Percentiles rank a stretch among this genome's conserved stretches.
These are phyloP conservation scores for Monosporascus sp. DNA, from an alignment of 2,329 filamentous ascomycete genomes.

Conservation along the genomic window DNA sequence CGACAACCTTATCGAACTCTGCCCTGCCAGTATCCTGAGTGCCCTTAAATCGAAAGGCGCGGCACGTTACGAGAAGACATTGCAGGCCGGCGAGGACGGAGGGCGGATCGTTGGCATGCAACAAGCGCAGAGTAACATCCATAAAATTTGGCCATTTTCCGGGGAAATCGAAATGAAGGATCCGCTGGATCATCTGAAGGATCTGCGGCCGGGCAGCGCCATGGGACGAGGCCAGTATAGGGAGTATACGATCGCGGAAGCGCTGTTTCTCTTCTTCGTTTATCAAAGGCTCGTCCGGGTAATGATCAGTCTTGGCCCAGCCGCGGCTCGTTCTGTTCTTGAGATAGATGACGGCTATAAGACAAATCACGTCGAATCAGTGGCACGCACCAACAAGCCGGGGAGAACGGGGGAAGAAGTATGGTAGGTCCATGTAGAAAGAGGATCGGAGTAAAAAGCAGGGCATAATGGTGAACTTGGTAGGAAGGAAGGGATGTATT, in stretches of 20 bases:
- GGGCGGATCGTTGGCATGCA: slow-evolving; percentile 78
- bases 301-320: slow-evolving; percentile 76
- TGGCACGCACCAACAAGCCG: slow-evolving; percentile 4
- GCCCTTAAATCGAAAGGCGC: slow-evolving; percentile 88
- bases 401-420: not conserved
- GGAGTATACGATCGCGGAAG: slow-evolving; percentile 82
- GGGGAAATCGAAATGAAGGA: slow-evolving; percentile 93
- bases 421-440: no score
- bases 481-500: not conserved
- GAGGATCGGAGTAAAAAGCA: no score
- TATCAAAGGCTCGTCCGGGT: slow-evolving; percentile 67
- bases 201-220: slow-evolving; percentile 86
- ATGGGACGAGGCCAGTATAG: slow-evolving; percentile 75
- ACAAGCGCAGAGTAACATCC: slow-evolving; percentile 82
- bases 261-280: slow-evolving; percentile 83
- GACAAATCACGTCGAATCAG: slow-evolving; percentile 11
- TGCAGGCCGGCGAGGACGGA: slow-evolving; percentile 92
- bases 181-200: slow-evolving; percentile 89
- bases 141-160: slow-evolving; percentile 91
- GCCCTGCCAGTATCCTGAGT: slow-evolving; percentile 68
- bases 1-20: slow-evolving; percentile 93
- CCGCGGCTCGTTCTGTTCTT: slow-evolving; percentile 95
- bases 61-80: slow-evolving; percentile 89
- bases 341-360: slow-evolving; percentile 85
- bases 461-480: no score